Conservation (phyloP, 768 basidiomycete genomes). For the Boletus sensibilis region DNA sequence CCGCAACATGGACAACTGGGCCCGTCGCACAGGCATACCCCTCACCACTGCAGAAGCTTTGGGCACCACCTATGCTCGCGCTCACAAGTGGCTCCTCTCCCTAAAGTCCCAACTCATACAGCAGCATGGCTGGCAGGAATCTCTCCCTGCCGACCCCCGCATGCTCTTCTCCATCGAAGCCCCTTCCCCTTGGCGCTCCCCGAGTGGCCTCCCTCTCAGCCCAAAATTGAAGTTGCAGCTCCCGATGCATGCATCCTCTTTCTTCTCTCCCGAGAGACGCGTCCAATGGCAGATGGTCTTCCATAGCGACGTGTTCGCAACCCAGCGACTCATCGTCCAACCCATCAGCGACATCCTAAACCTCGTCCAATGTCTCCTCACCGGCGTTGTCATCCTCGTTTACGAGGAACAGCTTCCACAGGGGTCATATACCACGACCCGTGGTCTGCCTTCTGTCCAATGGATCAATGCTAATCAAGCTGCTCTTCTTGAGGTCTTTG, state of each 20-base stretch:
- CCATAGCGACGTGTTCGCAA: constrained; percentile 73
- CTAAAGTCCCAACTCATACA: constrained; percentile 64
- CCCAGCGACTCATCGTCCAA: constrained; percentile 62
- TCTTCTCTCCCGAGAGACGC: constrained; percentile 81
- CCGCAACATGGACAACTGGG: constrained; percentile 81
- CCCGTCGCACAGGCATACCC: constrained; percentile 72
- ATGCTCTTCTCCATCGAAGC: constrained; percentile 81
- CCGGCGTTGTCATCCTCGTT: constrained; percentile 67
- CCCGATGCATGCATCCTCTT: constrained; percentile 76
- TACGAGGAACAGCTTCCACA: constrained; percentile 74
- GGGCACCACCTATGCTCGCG: constrained; percentile 75
- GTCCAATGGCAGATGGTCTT: constrained; percentile 92
- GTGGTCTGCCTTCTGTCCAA: constrained; percentile 71
- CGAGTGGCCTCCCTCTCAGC: constrained; percentile 71
- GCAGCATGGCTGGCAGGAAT: constrained; percentile 69
- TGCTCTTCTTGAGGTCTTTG: constrained; percentile 70
- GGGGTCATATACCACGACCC: constrained; percentile 70
- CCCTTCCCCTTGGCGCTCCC: constrained; percentile 74
- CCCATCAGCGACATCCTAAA: constrained; percentile 70
- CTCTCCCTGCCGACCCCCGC: constrained; percentile 56
- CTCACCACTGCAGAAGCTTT: constrained; percentile 81
- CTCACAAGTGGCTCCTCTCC: constrained; percentile 70
- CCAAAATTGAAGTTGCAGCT: constrained; percentile 72
- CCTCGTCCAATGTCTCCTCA: constrained; percentile 70
- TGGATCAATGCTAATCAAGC: constrained; percentile 74